Conservation (phyloP, 2,329 filamentous ascomycete species). For the Mycogone perniciosa region DNA sequence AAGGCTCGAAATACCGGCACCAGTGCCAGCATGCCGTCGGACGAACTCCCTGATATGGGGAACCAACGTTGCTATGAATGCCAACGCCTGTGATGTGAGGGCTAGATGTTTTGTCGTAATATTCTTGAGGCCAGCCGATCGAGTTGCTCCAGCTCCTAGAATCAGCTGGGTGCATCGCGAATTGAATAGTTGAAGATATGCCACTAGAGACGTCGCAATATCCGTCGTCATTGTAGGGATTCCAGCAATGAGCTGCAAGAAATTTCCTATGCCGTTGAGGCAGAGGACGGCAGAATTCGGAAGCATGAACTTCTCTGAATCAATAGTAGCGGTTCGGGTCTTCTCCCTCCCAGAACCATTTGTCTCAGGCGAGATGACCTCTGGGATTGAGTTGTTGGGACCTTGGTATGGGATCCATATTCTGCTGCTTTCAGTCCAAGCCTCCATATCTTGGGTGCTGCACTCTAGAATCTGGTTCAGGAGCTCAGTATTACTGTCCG, state of each 20-base stretch:
- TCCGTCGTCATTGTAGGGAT: conserved; percentile 88
- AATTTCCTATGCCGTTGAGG: conserved; percentile 72
- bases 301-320: conserved; percentile 78
- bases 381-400: conserved; percentile 28
- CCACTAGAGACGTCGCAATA: conserved; percentile 69
- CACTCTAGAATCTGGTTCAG: conserved; percentile 60
- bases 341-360: conserved; percentile 55
- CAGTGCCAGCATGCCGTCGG: conserved; percentile 61
- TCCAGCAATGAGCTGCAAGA: conserved; percentile 73
- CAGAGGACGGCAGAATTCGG: conserved; percentile 78
- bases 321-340: conserved; percentile 66
- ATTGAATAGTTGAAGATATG: conserved; percentile 90
- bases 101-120: conserved; percentile 95
- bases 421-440: conserved; percentile 57
- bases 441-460: conserved; percentile 62
- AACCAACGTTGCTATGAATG: conserved; percentile 79
- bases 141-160: conserved; percentile 84
- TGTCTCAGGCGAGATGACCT: conserved; percentile 32
- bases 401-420: conserved; percentile 49
- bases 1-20: conserved; percentile 47
- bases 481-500: conserved; percentile 51
- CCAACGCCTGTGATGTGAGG: conserved; percentile 80
- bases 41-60: conserved; percentile 90
- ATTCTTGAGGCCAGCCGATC: conserved; percentile 84
- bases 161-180: conserved; percentile 95